A percentile compares a stretch with the other conserved stretches of the same genome.
Conservation (phyloP, 805 yeast species). For the Kluyveromyces wickerhamii region DNA sequence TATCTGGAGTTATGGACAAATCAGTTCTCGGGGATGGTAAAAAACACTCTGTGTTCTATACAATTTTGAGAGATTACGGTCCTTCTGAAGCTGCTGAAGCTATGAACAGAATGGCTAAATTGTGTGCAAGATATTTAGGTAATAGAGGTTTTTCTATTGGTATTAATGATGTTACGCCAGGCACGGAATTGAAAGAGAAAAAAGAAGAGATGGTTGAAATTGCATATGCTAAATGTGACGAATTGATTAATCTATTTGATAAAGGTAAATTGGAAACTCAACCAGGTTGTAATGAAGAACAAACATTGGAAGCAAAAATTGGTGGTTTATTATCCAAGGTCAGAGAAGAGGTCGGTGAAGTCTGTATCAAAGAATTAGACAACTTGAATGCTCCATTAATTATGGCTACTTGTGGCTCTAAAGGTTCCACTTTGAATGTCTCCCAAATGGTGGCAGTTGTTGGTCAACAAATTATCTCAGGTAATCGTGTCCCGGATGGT, state of each 20-base stretch:
- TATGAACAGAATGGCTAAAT: slow-evolving; percentile 98
- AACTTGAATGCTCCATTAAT: slow-evolving; percentile 90
- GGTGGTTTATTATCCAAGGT: slow-evolving; percentile 95
- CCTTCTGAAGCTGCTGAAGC: slow-evolving; percentile 91
- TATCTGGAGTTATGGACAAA: slow-evolving; percentile 96
- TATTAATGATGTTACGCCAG: slow-evolving; percentile 95
- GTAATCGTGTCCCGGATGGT: slow-evolving; percentile 99
- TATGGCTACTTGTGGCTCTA: slow-evolving; percentile 99
- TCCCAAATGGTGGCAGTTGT: slow-evolving; percentile 99
- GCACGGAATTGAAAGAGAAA: slow-evolving; percentile 57
- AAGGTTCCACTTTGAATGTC: slow-evolving; percentile 95
- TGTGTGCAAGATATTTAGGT: slow-evolving; percentile 92
- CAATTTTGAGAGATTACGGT: slow-evolving; percentile 94
- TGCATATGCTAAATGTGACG: slow-evolving; percentile 89
- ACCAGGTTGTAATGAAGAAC: slow-evolving; percentile 98
- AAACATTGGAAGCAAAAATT: slow-evolving; percentile 94
- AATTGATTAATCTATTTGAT: slow-evolving; percentile 67
- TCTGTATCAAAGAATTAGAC: slow-evolving; percentile 87
- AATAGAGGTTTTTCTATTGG: slow-evolving; percentile 97
- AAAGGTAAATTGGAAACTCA: slow-evolving; percentile 91
- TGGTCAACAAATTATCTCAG: slow-evolving; percentile 97
- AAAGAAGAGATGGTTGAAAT: slow-evolving; percentile 85
- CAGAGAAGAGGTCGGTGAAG: slow-evolving; percentile 98
- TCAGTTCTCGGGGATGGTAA: slow-evolving; percentile 96
- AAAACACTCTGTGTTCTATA: slow-evolving; percentile 91